Evolutionary conservation across 2,329 filamentous ascomycete genomes (phyloP).

Genomic region (Penicillium sp.): DNA sequence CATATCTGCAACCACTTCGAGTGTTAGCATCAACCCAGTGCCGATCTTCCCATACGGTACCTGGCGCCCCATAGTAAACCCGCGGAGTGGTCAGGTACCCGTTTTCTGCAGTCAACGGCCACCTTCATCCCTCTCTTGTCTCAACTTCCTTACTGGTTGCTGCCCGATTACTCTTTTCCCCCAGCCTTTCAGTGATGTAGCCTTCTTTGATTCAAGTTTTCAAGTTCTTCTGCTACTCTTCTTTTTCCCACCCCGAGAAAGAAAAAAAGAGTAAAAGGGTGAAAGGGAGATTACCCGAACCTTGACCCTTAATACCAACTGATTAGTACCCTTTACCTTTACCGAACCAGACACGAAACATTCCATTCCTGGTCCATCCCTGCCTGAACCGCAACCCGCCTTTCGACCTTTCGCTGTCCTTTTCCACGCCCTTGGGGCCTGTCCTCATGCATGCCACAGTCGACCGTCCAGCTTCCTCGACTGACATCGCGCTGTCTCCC

Average conservation of each 20-base stretch:
- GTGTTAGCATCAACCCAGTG: too few relatives aligned
- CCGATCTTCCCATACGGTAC: conserved; percentile 20
- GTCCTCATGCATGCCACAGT: conserved; percentile 45
- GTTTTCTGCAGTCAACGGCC: conserved; percentile 19
- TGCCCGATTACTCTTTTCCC: conserved; percentile 15
- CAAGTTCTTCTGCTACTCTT: background rate
- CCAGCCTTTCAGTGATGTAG: conserved; percentile 22
- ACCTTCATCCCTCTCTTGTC: conserved; percentile 28
- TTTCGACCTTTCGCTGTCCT: conserved; percentile 10
- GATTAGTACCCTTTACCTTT: conserved; percentile 18
- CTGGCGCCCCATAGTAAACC: conserved; percentile 19
- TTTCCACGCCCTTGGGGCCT: conserved; percentile 21
- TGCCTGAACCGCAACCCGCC: conserved; percentile 18
- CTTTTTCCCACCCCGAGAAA: conserved; percentile 8
- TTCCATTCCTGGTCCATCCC: conserved; percentile 27
- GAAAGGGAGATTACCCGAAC: background rate
- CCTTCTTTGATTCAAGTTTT: conserved; percentile 1
- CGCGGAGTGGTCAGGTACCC: conserved; percentile 22
- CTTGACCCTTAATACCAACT: background rate
- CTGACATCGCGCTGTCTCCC: conserved; percentile 30
- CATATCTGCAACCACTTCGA: too few relatives aligned
- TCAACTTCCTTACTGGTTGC: conserved; percentile 19
- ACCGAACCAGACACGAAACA: conserved; percentile 26
- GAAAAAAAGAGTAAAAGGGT: conserved; percentile 16
- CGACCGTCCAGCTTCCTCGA: conserved; percentile 35